A percentile compares a stretch with the other conserved stretches of the same genome.
Conservation (phyloP, 1,284 basidiomycete species). For the Cutaneotrichosporon mucoides region DNA sequence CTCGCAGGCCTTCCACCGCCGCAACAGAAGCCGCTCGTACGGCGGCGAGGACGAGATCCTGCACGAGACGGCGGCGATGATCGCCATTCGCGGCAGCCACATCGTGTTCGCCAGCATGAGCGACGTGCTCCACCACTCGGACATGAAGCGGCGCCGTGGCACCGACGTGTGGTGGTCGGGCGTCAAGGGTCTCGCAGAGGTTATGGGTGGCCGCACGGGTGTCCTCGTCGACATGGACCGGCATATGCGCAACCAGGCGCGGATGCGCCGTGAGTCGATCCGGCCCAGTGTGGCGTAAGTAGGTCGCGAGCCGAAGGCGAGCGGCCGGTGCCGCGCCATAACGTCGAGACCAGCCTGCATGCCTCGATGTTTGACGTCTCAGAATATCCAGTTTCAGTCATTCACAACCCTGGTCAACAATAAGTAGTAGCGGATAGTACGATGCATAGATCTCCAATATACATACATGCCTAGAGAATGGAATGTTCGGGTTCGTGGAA, state of each 20-base stretch:
- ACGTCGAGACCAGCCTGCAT: no score
- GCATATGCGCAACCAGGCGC: neutral
- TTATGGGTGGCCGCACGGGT: constrained; percentile 53
- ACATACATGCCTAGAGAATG: neutral
- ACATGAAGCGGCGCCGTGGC: constrained; percentile 84
- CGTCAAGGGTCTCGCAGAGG: constrained; percentile 66
- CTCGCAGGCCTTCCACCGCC: constrained; percentile 27
- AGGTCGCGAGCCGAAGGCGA: neutral
- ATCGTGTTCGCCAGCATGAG: constrained; percentile 77
- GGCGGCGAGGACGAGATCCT: constrained; percentile 25
- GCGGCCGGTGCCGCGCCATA: no score
- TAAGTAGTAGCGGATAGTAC: neutral
- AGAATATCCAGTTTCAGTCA: no score
- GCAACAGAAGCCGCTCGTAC: constrained; percentile 3
- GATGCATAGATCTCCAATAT: neutral
- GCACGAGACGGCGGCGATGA: constrained; percentile 68
- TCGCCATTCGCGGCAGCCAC: constrained; percentile 77
- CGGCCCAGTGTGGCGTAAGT: neutral
- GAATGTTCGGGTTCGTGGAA: neutral
- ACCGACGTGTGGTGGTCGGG: constrained; percentile 76
- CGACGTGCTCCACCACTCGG: constrained; percentile 79
- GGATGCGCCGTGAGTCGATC: neutral
- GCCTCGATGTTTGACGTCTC: no score
- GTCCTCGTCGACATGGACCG: constrained; percentile 22
- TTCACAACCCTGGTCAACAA: no score